These are phyloP conservation scores for Sugiyamaella neomexicana DNA, from an alignment of 1,139 yeast genomes.

Conservation along the genomic window DNA sequence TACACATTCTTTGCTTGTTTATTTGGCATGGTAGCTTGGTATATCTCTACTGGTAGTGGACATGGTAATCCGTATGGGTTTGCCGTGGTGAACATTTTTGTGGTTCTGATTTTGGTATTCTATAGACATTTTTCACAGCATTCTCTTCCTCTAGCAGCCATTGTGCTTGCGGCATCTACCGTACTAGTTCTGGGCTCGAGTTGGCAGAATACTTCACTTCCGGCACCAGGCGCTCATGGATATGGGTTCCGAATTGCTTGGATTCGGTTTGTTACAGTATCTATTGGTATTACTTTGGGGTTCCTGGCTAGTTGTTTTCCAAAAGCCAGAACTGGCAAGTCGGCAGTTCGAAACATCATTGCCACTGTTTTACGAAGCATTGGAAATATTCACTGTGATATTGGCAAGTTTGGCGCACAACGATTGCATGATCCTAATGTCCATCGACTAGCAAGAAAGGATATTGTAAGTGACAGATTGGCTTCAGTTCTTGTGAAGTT, in stretches of 20 bases:
- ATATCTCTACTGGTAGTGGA: slow-evolving; percentile 39
- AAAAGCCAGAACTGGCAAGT: slow-evolving; percentile 35
- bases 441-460: slow-evolving; percentile 27
- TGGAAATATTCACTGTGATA: slow-evolving; percentile 35
- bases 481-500: slow-evolving; percentile 26
- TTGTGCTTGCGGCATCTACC: slow-evolving; percentile 37
- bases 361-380: slow-evolving; percentile 29
- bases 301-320: slow-evolving; percentile 39
- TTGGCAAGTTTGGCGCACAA: slow-evolving; percentile 33
- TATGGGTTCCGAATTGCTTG: slow-evolving; percentile 41
- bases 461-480: slow-evolving; percentile 26
- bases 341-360: slow-evolving; percentile 31
- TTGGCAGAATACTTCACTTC: slow-evolving; percentile 33
- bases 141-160: slow-evolving; percentile 36
- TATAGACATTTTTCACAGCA: slow-evolving; percentile 39
- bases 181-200: slow-evolving; percentile 38
- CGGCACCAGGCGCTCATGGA: slow-evolving; percentile 26
- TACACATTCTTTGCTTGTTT: slow-evolving; percentile 38
- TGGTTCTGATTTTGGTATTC: slow-evolving; percentile 32
- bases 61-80: slow-evolving; percentile 39
- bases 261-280: slow-evolving; percentile 40
- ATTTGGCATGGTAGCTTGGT: slow-evolving; percentile 41
- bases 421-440: slow-evolving; percentile 30
- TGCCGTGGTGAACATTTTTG: slow-evolving; percentile 37
- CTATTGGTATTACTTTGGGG: slow-evolving; percentile 38